A percentile compares a stretch with the other conserved stretches of the same genome.
Conservation (phyloP, 78 protist species). For the Cavenderia fasciculata region DNA sequence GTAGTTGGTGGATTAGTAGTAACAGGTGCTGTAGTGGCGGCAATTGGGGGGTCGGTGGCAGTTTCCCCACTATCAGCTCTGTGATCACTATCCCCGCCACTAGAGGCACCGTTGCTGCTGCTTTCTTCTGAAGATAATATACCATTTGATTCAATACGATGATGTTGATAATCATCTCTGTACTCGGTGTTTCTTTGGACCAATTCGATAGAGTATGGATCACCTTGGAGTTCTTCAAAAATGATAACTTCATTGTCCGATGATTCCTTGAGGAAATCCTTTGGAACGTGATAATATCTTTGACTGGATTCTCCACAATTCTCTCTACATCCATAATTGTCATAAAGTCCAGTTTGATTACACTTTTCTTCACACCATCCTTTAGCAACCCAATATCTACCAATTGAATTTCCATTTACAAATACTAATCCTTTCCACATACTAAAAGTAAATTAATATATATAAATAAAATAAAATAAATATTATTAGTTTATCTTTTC, state of each 20-base stretch:
- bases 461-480: no score
- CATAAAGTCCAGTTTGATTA: constrained; percentile 30
- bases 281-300: constrained; percentile 36
- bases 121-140: no score
- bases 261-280: constrained; percentile 17
- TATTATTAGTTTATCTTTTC: no score
- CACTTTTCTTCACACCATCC: background rate
- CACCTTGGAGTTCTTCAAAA: constrained; percentile 21
- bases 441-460: background rate
- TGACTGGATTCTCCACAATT: constrained; percentile 46
- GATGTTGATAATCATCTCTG: no score
- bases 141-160: no score
- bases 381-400: constrained; percentile 67
- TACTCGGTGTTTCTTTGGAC: background rate
- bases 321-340: background rate
- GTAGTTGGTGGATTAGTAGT: no score
- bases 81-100: no score
- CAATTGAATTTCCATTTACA: constrained; percentile 56
- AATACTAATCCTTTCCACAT: constrained; percentile 71
- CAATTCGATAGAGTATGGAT: background rate
- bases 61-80: no score
- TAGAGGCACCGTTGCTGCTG: no score
- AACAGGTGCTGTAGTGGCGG: no score
- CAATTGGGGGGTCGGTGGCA: no score
- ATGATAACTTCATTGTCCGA: background rate